Percentiles rank a stretch among this genome's conserved stretches.
Evolutionary conservation across 208 protist genomes (phyloP).

Genomic region (Strigomonas galati): DNA sequence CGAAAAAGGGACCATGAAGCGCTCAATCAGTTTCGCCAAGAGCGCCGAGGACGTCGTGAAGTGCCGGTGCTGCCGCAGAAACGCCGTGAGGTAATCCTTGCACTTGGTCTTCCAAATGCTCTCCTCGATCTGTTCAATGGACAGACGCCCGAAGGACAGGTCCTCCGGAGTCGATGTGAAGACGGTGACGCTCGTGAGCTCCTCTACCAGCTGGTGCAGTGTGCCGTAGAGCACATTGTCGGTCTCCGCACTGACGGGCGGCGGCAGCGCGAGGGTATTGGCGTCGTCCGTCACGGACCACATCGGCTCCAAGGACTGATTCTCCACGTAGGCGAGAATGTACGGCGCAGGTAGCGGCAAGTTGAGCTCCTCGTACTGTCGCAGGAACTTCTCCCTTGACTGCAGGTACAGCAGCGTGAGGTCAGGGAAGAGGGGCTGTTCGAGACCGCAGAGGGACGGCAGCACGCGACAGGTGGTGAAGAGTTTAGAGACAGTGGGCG

Average conservation of each 20-base stretch:
- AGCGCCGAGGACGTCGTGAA: slow-evolving; percentile 48
- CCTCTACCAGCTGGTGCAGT: slow-evolving; percentile 58
- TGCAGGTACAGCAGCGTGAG: slow-evolving; percentile 26
- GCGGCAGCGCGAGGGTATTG: slow-evolving; percentile 26
- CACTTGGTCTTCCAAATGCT: too few relatives aligned
- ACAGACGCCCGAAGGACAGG: too few relatives aligned
- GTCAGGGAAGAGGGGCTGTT: slow-evolving; percentile 23
- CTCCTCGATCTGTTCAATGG: too few relatives aligned
- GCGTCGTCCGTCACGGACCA: slow-evolving; percentile 48
- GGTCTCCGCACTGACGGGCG: slow-evolving; percentile 18
- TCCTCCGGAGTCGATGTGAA: slow-evolving; percentile 10
- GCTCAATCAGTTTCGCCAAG: slow-evolving; percentile 57
- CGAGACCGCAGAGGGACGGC: slow-evolving; percentile 26
- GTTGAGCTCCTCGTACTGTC: slow-evolving; percentile 30
- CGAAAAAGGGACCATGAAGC: slow-evolving; percentile 47
- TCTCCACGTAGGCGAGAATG: slow-evolving; percentile 29
- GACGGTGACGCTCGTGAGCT: slow-evolving; percentile 55
- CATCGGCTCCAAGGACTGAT: slow-evolving; percentile 37
- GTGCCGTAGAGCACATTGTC: slow-evolving; percentile 44
- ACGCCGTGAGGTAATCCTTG: slow-evolving; percentile 26
- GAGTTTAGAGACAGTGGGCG: neutral
- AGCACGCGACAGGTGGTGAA: slow-evolving; percentile 17
- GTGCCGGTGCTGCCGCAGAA: slow-evolving; percentile 54
- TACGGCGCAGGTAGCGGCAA: slow-evolving; percentile 20
- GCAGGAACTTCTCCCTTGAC: slow-evolving; percentile 19